Base-by-base conservation (phyloP, 164 flowering plant genomes). In the Dillenia turbinata region DNA sequence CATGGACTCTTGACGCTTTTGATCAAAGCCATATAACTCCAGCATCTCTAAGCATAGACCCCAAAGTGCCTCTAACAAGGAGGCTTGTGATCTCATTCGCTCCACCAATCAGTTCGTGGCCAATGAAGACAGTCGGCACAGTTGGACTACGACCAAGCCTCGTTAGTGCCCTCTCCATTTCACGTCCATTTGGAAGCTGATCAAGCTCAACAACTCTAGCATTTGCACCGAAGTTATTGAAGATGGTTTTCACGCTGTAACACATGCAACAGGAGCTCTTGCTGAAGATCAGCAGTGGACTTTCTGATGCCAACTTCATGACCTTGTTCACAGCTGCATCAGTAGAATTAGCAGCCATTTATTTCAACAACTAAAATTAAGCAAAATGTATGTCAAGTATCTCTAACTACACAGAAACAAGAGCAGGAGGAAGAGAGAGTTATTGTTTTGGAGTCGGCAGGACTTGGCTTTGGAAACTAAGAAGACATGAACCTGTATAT, bases 241-340 rank as follows among this genome's bases (percentile, higher is more conserved):
- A 63, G 9, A 81, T 77, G 11, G 73, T 10, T 69, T 62, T 65
- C 16, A 76, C 60, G 8, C 73, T 19, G 62, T 78, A 73, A 65
- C 75, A 55, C 66, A 79, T 73, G 71, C 64, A 60, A 12, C 82
- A 75, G 0, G 56, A 40, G 73, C 70, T 75, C 64, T 57, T 72
- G 73, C 83, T 75, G 77, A 81, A 81, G 17, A 81, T 75, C 70
- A 81, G 83, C 67, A 81, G 76, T 8, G 82, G 77, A 56, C 45
- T 70, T 9, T 70, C 69, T 1, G 64, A 61, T 12, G 59, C 73
- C 71, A 78, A 14, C 2, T 53, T 47, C 56, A 12, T 60, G 49
- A 75, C 59, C 22, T 10, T 26, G 8, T 71, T 73, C 75, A 71
- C 40, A 33, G 40, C 40, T 33, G 40, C 40, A 33, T 33, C 40